Evolutionary conservation across 768 basidiomycete species (phyloP), one percentile per base, ranked within the genome.

Genomic region (Tylopilus rubrobrunneus): DNA sequence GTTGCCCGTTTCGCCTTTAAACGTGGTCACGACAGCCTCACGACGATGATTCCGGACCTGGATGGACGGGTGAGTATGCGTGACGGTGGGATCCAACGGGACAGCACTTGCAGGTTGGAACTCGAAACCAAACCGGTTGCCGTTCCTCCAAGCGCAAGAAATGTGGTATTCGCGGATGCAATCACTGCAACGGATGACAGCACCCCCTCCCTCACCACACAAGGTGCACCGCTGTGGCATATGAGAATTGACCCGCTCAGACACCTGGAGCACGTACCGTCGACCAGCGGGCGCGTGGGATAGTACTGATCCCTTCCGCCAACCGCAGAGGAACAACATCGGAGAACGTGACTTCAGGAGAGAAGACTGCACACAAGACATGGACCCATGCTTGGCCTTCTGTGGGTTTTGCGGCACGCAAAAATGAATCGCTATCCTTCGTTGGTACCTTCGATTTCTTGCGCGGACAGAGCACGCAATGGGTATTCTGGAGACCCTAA

Each of bases 301-400:
- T 80, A 2, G 80, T 81, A 59, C 84, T 89, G 49, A 97, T 77
- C 27, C 92, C 93, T 70, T 98, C 96, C 7, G 89, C 89, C n/a
- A 86, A 71, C 36, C 86, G 83, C 43, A 98, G 74, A 14, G 80
- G 80, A 7, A 75, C 66, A 0, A 90, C 82, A 62, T 95, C 88
- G 23, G 89, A 85, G 67, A 89, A 96, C 5, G 73, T 78, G n/a
- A 94, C 73, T 62, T 98, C 95, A 4, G 87, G 86, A 28, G 85
- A 82, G 72, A 92, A 98, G 1, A 90, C 83, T 3, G 94, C 83
- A 73, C 96, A 98, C 4, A 97, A 71, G 31, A 94, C 77, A 67
- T 98, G 96, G 0, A 85, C 85, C 94, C 94, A 97, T 52, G 88
- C 86, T 68, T 92, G 87, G 10, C 92, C 91, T 73, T 97, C 94